Evolutionary conservation across 352 stramenopile species (phyloP).

Genomic region (Poterioochromonas sp.): DNA sequence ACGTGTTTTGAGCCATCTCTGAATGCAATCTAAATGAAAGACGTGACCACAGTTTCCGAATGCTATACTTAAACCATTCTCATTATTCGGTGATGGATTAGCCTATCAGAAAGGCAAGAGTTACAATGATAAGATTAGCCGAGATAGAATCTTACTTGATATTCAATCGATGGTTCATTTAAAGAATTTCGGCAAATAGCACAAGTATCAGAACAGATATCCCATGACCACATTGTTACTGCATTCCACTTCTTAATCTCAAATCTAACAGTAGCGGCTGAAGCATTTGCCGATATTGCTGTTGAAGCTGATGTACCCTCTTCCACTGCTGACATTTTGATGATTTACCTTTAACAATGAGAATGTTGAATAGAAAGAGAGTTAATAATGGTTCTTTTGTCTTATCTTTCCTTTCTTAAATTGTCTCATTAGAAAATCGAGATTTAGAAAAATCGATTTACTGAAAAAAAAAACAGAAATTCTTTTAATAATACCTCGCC

Average conservation of each 20-base stretch:
- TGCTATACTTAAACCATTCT: conserved; percentile 69
- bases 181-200: conserved; percentile 99
- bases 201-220: conserved; percentile 77
- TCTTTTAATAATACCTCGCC: too few species aligned
- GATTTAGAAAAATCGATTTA: too few species aligned
- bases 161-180: conserved; percentile 98
- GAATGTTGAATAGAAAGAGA: too few species aligned
- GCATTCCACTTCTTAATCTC: conserved; percentile 99
- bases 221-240: conserved; percentile 97
- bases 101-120: conserved; percentile 43
- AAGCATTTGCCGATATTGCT: too few species aligned
- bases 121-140: neutral
- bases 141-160: conserved; percentile 59
- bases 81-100: conserved; percentile 72
- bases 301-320: too few species aligned
- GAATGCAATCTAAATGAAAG: conserved; percentile 99
- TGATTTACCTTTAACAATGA: too few species aligned
- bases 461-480: too few species aligned
- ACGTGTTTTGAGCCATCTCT: conserved; percentile 96
- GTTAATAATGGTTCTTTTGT: too few species aligned
- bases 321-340: too few species aligned
- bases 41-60: conserved; percentile 85
- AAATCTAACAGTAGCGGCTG: conserved; percentile 68
- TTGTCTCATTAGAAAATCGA: too few species aligned
- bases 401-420: too few species aligned